phyloP scores from a whole-genome alignment of 2,329 filamentous ascomycete species.

The Fusarium sp. region DNA sequence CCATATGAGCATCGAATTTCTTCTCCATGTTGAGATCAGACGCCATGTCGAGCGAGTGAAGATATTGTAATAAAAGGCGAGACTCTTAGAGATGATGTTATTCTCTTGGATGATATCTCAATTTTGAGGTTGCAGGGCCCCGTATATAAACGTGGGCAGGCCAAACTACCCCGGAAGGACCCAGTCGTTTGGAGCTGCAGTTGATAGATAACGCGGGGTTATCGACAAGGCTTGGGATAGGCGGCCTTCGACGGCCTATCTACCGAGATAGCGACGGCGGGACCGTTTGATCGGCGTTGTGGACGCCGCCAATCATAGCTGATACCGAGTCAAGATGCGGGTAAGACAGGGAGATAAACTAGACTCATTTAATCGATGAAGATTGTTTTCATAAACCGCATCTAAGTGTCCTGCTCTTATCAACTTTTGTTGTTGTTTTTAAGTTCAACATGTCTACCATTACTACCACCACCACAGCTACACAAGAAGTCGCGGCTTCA shows the following conservation, averaged over 20 bases:
- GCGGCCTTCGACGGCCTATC: conserved; percentile 14
- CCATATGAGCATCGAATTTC: background rate
- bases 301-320: conserved; percentile 8
- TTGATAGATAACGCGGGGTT: conserved; percentile 17
- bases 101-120: background rate
- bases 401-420: background rate
- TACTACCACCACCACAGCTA: background rate
- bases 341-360: background rate
- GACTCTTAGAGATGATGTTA: fast-evolving
- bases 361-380: background rate
- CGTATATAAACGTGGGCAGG: conserved; percentile 5
- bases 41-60: background rate
- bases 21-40: conserved; percentile 2
- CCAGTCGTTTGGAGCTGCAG: background rate
- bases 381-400: background rate
- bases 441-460: background rate
- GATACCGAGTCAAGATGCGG: background rate
- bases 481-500: background rate
- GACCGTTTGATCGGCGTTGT: conserved; percentile 3
- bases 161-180: background rate
- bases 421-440: too few species aligned
- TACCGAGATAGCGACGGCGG: conserved; percentile 9
- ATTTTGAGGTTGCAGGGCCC: background rate
- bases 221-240: background rate
- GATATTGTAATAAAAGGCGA: too few species aligned